A percentile compares a stretch with the other conserved stretches of the same genome.
Conservation (phyloP, 495 filamentous ascomycete genomes). For the Schizothecium vesticola region DNA sequence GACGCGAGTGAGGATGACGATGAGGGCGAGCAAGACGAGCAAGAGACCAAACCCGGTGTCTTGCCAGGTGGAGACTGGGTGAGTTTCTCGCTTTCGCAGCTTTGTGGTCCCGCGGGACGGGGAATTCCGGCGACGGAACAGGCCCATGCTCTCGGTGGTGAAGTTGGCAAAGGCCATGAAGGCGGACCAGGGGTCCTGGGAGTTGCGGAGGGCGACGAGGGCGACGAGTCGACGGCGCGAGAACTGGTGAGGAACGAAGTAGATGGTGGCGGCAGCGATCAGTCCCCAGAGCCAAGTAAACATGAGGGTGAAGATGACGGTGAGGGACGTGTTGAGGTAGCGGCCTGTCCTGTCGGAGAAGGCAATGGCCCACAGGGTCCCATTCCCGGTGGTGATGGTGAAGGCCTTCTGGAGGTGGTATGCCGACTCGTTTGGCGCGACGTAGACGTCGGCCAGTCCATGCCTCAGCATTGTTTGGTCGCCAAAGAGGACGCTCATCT, state of each 20-base stretch:
- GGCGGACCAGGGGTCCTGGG: not conserved
- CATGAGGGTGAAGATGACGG: constrained; percentile 7
- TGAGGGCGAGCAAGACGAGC: not conserved
- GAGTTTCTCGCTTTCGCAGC: not conserved
- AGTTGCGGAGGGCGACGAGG: constrained; percentile 8
- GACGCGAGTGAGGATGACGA: not conserved
- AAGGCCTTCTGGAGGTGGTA: not conserved
- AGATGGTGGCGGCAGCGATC: constrained; percentile 5
- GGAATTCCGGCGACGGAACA: not conserved
- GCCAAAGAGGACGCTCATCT: not conserved
- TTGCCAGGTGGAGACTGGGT: constrained; percentile 4
- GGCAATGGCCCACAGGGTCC: constrained; percentile 2
- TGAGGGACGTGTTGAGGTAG: constrained; percentile 5
- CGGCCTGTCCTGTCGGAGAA: not conserved
- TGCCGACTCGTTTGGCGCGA: not conserved
- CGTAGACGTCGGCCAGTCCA: not conserved
- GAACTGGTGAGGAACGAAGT: constrained; percentile 6
- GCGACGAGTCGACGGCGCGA: constrained; percentile 12
- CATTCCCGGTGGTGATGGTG: not conserved
- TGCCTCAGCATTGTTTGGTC: not conserved
- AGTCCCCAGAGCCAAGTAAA: constrained; percentile 11
- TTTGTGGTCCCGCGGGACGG: not conserved
- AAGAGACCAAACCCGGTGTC: constrained; percentile 1
- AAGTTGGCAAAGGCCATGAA: constrained; percentile 1
- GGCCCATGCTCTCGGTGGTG: constrained; percentile 9